Base-by-base conservation (phyloP, 2,329 filamentous ascomycete genomes). In the Hypoxylon sp. region DNA sequence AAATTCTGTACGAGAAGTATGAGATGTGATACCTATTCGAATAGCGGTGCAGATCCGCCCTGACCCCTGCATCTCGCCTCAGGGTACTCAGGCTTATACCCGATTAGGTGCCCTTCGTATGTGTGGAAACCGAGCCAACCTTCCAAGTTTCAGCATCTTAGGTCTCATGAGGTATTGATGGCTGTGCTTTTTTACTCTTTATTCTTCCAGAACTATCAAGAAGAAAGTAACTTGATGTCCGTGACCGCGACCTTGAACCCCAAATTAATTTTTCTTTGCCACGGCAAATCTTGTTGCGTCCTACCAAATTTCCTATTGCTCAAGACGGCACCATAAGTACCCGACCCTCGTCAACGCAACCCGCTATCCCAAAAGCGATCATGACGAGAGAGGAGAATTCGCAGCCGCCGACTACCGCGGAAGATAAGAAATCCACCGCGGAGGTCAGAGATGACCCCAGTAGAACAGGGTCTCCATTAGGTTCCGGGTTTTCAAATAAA, bases 71-170 rank as follows among this genome's bases (percentile, higher is more conserved):
- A 24, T 46, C 41, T 4, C 19, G 17, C n/a, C 11, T 30, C 13
- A 28, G 24, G 61, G 61, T 56, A 46, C 49, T 50, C 43, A 60
- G 51, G 55, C 59, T 44, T 17, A 34, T 55, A 47, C 15, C 44
- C 13, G 17, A 13, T 19, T 39, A 48, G 19, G 43, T 56, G 37
- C 19, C 46, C 17, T 34, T 15, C 20, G 19, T 50, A 15, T 34
- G 49, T 44, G 41, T 22, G 19, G 54, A 32, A 34, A 63, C 56
- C 50, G 52, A 49, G 46, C 53, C 44, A 39, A 50, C 39, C 54
- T 48, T 48, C 52, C 56, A 53, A 48, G 65, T 67, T 67, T 67
- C 58, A 65, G 51, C 58, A 44, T 64, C 48, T 52, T 39, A 28
- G 32, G 47, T 67, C 53, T 34, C 51, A 34, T 30, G 30, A 48